Percentiles rank a stretch among this genome's conserved stretches.
These are phyloP conservation scores for Saccharomycopsis capsularis DNA, from an alignment of 805 yeast species.

Conservation along the genomic window DNA sequence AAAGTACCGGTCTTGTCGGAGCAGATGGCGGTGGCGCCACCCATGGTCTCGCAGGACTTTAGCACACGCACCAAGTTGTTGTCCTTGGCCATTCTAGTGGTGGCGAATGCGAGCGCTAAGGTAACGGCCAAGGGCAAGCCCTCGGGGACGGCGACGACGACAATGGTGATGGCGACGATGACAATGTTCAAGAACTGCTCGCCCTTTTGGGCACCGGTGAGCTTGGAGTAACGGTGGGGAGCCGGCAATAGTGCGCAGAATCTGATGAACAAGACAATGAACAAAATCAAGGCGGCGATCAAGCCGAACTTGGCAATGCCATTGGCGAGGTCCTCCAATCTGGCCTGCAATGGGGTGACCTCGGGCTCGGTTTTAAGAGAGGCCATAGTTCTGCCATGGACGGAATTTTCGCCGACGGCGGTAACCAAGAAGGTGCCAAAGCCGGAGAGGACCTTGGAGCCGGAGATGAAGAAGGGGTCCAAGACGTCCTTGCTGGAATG, in stretches of 20 bases:
- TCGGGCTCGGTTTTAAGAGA: constrained; percentile 71
- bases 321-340: constrained; percentile 77
- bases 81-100: constrained; percentile 95
- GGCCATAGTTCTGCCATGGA: constrained; percentile 88
- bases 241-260: constrained; percentile 58
- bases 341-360: constrained; percentile 80
- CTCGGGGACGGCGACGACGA: constrained; percentile 99
- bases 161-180: constrained; percentile 84
- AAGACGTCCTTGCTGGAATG: constrained; percentile 32
- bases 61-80: constrained; percentile 92
- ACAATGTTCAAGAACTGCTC: constrained; percentile 75
- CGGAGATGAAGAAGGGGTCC: constrained; percentile 87
- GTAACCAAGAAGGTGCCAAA: constrained; percentile 81
- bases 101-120: constrained; percentile 92
- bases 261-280: constrained; percentile 69
- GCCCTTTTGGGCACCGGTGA: constrained; percentile 69
- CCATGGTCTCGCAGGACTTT: constrained; percentile 96
- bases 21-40: constrained; percentile 94
- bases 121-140: constrained; percentile 98
- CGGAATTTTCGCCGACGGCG: constrained; percentile 83
- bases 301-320: constrained; percentile 95
- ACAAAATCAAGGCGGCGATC: constrained; percentile 74
- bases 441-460: constrained; percentile 82
- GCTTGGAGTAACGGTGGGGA: constrained; percentile 37
- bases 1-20: constrained; percentile 97